Evolutionary conservation across 192 early-diverging fungal genomes (phyloP), one percentile per base, ranked within the genome.

Genomic region (Backusella parvicylindrica): DNA sequence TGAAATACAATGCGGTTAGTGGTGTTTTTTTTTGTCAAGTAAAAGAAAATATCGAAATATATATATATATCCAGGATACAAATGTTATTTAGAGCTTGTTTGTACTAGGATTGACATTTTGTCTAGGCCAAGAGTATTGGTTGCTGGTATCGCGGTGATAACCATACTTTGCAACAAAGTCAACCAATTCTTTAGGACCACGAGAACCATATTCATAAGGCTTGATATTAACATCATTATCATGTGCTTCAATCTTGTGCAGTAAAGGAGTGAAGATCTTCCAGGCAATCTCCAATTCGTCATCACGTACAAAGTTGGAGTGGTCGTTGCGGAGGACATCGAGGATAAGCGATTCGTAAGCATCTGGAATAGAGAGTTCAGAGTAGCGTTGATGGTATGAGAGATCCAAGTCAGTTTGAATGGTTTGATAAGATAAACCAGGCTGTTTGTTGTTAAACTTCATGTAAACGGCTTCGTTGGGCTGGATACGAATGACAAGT

Each of bases 371-470:
- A 83, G 91, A 90, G 40, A 92, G 73, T 68, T 93, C 92, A 65
- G 89, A 87, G 86, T 96, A 99, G 37, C 98, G 92, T 78, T 89
- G 89, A 65, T 90, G 85, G 86, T 99, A 99, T 6, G 94, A 92
- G 68, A 99, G 85, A 79, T 99, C 97, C 18, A 99, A 89, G 81
- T 99, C 98, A 13, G 94, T 93, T 77, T 95, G 93, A 70, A 91
- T 89, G 68, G 93, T 89, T 66, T 92, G 87, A 82, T 89, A 88
- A 11, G 93, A 93, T 56, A 98, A 87, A 18, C 98, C 98, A 15
- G 93, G 97, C 68, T 91, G 88, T 82, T 99, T 99, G 89, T 95
- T 97, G 80, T 92, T 95, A 74, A 96, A 92, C 87, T 99, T 99
- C 89, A 98, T 92, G 84, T 98, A 97, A 16, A 99, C 91, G 2